Percentiles rank a stretch among this genome's conserved stretches.
Evolutionary conservation across 106 monocot genomes (phyloP).

Genomic region (Platanthera zijinensis): DNA sequence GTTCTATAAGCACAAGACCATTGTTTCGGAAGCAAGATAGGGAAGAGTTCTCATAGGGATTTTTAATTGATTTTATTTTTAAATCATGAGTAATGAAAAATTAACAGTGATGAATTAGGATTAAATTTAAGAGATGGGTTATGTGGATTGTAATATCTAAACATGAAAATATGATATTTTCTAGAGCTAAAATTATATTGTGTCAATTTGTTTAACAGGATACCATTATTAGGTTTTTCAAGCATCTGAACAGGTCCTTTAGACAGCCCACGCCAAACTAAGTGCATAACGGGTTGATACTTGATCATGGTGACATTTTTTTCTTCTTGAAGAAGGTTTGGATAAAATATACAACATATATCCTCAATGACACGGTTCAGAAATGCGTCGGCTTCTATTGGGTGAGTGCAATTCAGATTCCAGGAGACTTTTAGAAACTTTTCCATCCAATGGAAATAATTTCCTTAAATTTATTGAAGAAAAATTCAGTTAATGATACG

Average conservation of each 20-base stretch:
- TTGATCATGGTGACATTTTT: background rate
- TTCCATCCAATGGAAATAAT: background rate
- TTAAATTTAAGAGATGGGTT: background rate
- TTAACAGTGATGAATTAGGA: background rate
- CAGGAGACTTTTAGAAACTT: background rate
- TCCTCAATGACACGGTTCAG: background rate
- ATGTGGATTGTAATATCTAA: slow-evolving; percentile 4
- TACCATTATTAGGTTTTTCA: background rate
- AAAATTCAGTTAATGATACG: background rate
- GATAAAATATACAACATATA: background rate
- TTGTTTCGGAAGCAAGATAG: background rate
- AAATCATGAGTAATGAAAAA: background rate
- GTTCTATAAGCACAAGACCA: background rate
- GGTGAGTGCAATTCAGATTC: background rate
- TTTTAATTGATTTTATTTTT: background rate
- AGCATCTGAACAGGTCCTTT: background rate
- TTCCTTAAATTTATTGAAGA: background rate
- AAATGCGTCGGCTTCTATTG: background rate
- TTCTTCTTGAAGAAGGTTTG: background rate
- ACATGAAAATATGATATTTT: background rate
- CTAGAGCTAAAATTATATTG: background rate
- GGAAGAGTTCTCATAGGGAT: background rate
- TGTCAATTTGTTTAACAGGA: background rate
- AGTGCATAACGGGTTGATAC: background rate
- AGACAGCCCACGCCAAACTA: background rate